Evolutionary conservation across 176 grass and related monocot species (phyloP).

Genomic region (Avena atlantica): DNA sequence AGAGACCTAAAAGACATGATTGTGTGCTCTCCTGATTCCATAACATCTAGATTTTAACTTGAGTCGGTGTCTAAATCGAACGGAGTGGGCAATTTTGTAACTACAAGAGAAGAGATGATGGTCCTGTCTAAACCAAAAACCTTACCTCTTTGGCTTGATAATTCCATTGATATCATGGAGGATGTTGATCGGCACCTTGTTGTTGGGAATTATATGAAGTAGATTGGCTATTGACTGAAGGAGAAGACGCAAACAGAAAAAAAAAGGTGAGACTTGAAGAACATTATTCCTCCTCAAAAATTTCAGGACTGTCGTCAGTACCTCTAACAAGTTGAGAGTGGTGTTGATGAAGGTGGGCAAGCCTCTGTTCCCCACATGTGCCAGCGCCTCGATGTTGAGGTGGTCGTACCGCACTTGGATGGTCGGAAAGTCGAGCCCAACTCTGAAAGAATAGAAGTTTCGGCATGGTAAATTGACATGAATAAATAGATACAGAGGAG

Average conservation of each 20-base stretch:
- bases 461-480: not conserved
- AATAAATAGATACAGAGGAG: not conserved
- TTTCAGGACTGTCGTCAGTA: not conserved
- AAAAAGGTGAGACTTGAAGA: not conserved
- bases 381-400: constrained; percentile 57
- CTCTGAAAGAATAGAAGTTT: constrained; percentile 33
- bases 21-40: not conserved
- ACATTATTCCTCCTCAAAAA: not conserved
- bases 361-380: constrained; percentile 59
- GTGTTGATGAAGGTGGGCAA: constrained; percentile 68
- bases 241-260: not conserved
- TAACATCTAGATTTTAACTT: not conserved
- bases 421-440: constrained; percentile 62
- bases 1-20: not conserved
- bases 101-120: not conserved
- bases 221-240: constrained; percentile 48
- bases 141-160: constrained; percentile 71
- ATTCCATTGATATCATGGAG: constrained; percentile 65
- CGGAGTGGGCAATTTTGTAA: not conserved
- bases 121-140: not conserved
- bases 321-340: constrained; percentile 57
- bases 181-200: constrained; percentile 60
- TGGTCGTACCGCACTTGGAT: constrained; percentile 67
- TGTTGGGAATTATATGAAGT: constrained; percentile 53
- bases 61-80: not conserved